phyloP scores from a whole-genome alignment of 1,139 yeast genomes.

The Lizanozyma gosingica region DNA sequence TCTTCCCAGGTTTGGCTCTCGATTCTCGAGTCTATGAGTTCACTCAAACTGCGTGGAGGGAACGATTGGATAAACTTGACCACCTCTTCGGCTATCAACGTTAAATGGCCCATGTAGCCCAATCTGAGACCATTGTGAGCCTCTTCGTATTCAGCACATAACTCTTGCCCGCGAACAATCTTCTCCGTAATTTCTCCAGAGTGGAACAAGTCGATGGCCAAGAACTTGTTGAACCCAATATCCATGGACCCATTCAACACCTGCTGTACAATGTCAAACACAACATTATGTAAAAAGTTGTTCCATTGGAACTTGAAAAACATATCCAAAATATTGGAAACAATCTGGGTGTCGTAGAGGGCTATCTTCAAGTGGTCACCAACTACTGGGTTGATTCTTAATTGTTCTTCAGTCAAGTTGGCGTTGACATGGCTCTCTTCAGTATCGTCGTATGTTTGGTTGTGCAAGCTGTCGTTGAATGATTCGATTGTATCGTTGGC shows the following conservation, averaged over 20 bases:
- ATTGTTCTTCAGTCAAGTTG: constrained; percentile 44
- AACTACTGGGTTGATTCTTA: constrained; percentile 69
- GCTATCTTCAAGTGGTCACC: constrained; percentile 89
- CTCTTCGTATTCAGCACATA: constrained; percentile 61
- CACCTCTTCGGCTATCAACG: constrained; percentile 92
- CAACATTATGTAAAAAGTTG: constrained; percentile 93
- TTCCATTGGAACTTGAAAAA: constrained; percentile 96
- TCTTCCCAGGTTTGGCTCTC: constrained; percentile 58
- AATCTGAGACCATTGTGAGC: constrained; percentile 59
- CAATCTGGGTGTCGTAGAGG: constrained; percentile 71
- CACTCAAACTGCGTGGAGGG: constrained; percentile 53
- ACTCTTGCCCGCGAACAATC: constrained; percentile 74
- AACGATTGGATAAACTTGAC: constrained; percentile 83
- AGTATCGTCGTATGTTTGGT: neutral
- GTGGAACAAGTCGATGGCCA: constrained; percentile 81
- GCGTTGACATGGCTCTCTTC: constrained; percentile 38
- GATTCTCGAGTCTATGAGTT: constrained; percentile 49
- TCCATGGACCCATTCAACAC: constrained; percentile 94
- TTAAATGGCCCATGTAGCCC: constrained; percentile 97
- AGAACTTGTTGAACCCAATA: constrained; percentile 72
- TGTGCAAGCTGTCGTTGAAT: constrained; percentile 26
- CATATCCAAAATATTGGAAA: constrained; percentile 70
- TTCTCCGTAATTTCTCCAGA: constrained; percentile 69
- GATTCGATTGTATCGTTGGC: constrained; percentile 39
- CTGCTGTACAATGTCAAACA: constrained; percentile 95